Evolutionary conservation across 225 moss, liverwort and hornwort species (phyloP).

Genomic region (Marchantia paleacea): DNA sequence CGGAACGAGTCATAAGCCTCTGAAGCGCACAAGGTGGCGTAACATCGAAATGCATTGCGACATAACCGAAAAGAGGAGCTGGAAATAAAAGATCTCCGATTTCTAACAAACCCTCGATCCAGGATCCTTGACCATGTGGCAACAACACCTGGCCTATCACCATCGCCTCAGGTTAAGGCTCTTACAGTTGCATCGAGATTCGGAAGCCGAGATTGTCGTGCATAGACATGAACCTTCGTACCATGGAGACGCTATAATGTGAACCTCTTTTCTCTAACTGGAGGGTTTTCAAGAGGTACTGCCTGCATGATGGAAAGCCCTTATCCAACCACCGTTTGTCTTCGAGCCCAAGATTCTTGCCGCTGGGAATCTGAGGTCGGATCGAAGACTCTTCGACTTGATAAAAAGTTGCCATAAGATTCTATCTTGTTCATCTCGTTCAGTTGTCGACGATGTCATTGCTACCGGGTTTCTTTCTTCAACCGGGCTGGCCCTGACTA

Average conservation of each 20-base stretch:
- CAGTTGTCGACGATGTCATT: too few species aligned
- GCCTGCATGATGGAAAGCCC: background rate
- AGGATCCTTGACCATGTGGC: background rate
- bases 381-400: slow-evolving; percentile 7
- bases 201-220: background rate
- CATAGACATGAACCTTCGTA: background rate
- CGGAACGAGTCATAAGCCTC: background rate
- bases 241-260: background rate
- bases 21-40: background rate
- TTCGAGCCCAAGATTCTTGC: background rate
- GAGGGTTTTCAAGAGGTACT: too few species aligned
- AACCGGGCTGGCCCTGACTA: too few species aligned
- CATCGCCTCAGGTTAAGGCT: background rate
- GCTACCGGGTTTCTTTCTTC: too few species aligned
- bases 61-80: background rate
- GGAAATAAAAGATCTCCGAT: background rate
- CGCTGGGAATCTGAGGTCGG: background rate
- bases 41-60: background rate
- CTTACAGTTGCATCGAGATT: background rate
- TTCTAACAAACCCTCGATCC: background rate
- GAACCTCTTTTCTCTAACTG: too few species aligned
- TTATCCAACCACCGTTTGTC: background rate
- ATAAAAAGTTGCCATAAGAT: background rate
- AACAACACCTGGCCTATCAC: background rate
- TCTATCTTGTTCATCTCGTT: background rate